Base-by-base conservation (phyloP, 2,329 filamentous ascomycete species). In the Alternaria ethzedia region DNA sequence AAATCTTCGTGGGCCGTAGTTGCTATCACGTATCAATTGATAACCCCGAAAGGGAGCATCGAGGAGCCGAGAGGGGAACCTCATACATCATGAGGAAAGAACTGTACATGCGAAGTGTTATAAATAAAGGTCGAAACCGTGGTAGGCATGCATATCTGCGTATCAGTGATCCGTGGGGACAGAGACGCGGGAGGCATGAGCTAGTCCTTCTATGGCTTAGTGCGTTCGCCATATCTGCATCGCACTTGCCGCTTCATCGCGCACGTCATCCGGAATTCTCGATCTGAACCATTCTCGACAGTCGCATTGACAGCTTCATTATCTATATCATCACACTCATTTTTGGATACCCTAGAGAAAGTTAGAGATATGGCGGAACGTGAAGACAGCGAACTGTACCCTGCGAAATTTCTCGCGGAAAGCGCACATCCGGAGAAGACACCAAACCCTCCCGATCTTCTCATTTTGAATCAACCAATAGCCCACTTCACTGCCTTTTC, bases 401-500 rank as follows among this genome's bases (percentile, higher is more conserved):
- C 75, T 13, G 71, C 69, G 11, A 70, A 64, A n/a, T 78, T 78
- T 59, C 68, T 79, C 13, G 68, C 61, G 5, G 67, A 71, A 43
- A 59, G 60, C 43, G 58, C 61, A 47, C 64, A 67, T 41, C 60
- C 68, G n/a, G 71, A 66, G 41, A 58, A 65, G 46, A 63, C 66
- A 26, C 62, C 65, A 12, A 60, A 64, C 17, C 63, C 66, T n/a
- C 76, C 76, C 54, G 68, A 76, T 61, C 76, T 86, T 23, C 70
- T 78, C 47, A 83, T 84, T n/a, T 71, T 87, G 30, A 83, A 84
- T 57, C 79, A 81, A 55, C 79, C 78, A 57, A 79, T 81, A 59
- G 65, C 71, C 76, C 77, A 76, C 73, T 87, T 69, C 83, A 85
- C 86, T 77, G 83, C 81, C 12, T 82, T 86, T 65, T 72, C 78